Conservation (phyloP, 2,329 filamentous ascomycete species). For the Colletotrichum euphorbiae region DNA sequence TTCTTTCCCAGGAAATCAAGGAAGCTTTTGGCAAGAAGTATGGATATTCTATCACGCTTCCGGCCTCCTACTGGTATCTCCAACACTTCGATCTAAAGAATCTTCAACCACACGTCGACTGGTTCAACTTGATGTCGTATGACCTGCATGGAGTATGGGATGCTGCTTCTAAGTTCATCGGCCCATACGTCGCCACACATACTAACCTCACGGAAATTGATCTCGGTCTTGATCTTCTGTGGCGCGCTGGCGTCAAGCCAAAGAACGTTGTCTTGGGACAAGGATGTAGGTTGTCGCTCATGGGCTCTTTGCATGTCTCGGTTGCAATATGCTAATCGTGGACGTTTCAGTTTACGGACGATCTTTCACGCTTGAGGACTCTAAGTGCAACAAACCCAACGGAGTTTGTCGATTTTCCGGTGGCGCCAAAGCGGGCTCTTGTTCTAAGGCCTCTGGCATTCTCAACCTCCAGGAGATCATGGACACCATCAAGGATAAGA, state of each 20-base stretch:
- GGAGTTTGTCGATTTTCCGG: constrained; percentile 46
- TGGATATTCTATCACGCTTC: not conserved
- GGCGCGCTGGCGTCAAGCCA: constrained; percentile 58
- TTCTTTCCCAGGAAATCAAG: too few species aligned
- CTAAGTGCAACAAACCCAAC: constrained; percentile 43
- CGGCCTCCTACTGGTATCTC: constrained; percentile 38
- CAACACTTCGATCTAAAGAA: constrained; percentile 22
- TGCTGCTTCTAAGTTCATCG: constrained; percentile 42
- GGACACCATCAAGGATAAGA: constrained; percentile 43
- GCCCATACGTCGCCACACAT: constrained; percentile 45
- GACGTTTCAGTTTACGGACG: constrained; percentile 53
- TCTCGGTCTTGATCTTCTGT: constrained; percentile 57
- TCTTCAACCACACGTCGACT: constrained; percentile 42
- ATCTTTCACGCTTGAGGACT: constrained; percentile 45
- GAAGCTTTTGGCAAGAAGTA: too few species aligned
- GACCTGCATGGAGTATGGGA: constrained; percentile 55
- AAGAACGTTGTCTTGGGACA: constrained; percentile 56
- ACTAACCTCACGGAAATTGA: constrained; percentile 57
- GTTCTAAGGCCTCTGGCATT: constrained; percentile 41
- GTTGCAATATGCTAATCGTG: too few species aligned
- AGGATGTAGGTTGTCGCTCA: constrained; percentile 44
- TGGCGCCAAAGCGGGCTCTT: constrained; percentile 45
- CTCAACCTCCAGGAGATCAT: constrained; percentile 46
- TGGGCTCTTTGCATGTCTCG: too few species aligned
- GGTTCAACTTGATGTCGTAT: constrained; percentile 44